phyloP scores from a whole-genome alignment of 1,139 yeast genomes.

The Debaryomycetaceae sp. region DNA sequence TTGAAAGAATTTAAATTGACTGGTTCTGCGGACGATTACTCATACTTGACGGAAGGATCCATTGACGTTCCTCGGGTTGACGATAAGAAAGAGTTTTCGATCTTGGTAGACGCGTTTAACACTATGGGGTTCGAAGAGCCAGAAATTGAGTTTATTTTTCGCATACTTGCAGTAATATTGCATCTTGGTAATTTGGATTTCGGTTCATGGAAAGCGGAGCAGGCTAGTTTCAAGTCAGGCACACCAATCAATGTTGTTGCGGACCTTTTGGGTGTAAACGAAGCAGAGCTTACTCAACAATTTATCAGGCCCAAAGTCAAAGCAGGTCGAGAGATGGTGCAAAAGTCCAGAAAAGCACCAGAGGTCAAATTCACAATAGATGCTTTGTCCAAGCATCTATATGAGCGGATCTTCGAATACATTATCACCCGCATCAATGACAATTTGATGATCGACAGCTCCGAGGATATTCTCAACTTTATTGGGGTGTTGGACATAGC shows the following conservation, averaged over 20 bases:
- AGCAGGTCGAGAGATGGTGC: slow-evolving; percentile 86
- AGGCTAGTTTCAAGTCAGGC: slow-evolving; percentile 62
- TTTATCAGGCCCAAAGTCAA: slow-evolving; percentile 79
- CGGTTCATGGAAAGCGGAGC: slow-evolving; percentile 69
- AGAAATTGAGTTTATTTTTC: slow-evolving; percentile 60
- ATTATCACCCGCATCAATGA: slow-evolving; percentile 75
- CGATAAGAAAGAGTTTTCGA: slow-evolving; percentile 65
- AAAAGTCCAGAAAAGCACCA: slow-evolving; percentile 71
- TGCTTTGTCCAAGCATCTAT: slow-evolving; percentile 82
- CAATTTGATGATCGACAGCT: slow-evolving; percentile 43
- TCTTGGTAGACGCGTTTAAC: slow-evolving; percentile 61
- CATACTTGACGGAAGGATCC: slow-evolving; percentile 54
- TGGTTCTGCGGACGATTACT: slow-evolving; percentile 44
- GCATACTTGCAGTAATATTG: slow-evolving; percentile 69
- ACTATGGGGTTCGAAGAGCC: slow-evolving; percentile 64
- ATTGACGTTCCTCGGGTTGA: slow-evolving; percentile 63
- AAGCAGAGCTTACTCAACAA: slow-evolving; percentile 50
- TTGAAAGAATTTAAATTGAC: slow-evolving; percentile 48
- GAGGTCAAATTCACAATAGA: slow-evolving; percentile 84
- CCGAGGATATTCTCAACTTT: slow-evolving; percentile 42
- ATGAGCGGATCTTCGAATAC: slow-evolving; percentile 78
- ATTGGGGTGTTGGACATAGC: slow-evolving; percentile 97
- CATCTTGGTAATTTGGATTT: slow-evolving; percentile 86
- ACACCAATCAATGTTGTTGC: slow-evolving; percentile 57
- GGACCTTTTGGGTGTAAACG: slow-evolving; percentile 61